Percentiles rank a stretch among this genome's conserved stretches.
phyloP scores from a whole-genome alignment of 805 yeast species.

The Cyberlindnera mississippiensis region DNA sequence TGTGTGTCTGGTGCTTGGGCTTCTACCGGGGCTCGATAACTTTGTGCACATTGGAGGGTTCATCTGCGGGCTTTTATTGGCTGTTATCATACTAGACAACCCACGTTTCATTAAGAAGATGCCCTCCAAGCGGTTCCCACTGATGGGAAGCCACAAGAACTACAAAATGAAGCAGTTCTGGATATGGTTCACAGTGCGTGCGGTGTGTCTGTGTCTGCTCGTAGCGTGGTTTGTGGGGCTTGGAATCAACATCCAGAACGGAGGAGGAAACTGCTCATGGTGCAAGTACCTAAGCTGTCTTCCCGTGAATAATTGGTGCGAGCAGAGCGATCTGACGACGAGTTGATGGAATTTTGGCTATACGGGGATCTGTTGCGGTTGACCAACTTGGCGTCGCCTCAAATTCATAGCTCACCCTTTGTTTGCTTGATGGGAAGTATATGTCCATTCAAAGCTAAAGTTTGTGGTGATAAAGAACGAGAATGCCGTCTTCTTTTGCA shows the following conservation, averaged over 20 bases:
- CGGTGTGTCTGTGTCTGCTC: constrained; percentile 40
- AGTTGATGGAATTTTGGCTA: too few relatives aligned
- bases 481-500: too few relatives aligned
- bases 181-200: constrained; percentile 50
- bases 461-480: too few relatives aligned
- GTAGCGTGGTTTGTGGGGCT: constrained; percentile 49
- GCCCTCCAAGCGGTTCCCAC: constrained; percentile 5
- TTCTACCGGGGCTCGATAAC: constrained; percentile 71
- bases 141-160: constrained; percentile 19
- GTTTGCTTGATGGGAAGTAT: too few relatives aligned
- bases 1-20: constrained; percentile 57
- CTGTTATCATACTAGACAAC: constrained; percentile 48
- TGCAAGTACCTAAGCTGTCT: constrained; percentile 69
- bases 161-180: constrained; percentile 40
- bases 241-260: constrained; percentile 44
- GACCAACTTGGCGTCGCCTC: too few relatives aligned
- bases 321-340: constrained; percentile 34
- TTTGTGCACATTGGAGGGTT: constrained; percentile 77
- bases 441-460: too few relatives aligned
- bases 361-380: too few relatives aligned
- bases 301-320: constrained; percentile 72
- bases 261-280: constrained; percentile 58
- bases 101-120: constrained; percentile 42
- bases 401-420: too few relatives aligned
- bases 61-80: constrained; percentile 51